Percentiles rank a stretch among this genome's conserved stretches.
Evolutionary conservation across 345 rosid genomes (phyloP).

Genomic region (Brassica incana): DNA sequence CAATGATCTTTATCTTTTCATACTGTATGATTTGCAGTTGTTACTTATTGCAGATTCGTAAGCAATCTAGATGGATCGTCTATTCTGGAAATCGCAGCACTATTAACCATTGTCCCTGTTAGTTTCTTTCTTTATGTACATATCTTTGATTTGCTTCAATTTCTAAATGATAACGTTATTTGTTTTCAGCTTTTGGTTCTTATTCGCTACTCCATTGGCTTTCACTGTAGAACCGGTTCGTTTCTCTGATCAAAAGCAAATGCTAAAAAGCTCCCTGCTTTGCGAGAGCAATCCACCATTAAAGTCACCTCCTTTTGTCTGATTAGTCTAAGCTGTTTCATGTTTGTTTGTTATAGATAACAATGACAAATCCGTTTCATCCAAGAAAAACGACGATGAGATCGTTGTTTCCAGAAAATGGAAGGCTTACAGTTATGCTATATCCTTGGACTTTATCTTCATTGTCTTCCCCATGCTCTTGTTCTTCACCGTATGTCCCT

Average conservation of each 20-base stretch:
- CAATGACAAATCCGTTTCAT: constrained; percentile 18
- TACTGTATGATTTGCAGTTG: background rate
- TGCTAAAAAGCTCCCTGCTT: constrained; percentile 4
- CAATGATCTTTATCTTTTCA: background rate
- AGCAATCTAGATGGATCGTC: constrained; percentile 87
- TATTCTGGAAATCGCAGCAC: constrained; percentile 61
- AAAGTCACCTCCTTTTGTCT: background rate
- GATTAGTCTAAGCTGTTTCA: constrained; percentile 4
- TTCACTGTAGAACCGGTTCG: constrained; percentile 43
- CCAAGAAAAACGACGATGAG: constrained; percentile 51
- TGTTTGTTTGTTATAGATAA: constrained; percentile 28
- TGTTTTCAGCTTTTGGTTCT: constrained; percentile 56
- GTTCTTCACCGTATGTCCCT: constrained; percentile 62
- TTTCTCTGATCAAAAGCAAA: background rate
- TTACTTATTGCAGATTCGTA: constrained; percentile 56
- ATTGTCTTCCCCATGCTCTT: constrained; percentile 63
- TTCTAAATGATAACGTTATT: background rate
- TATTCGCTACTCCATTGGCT: constrained; percentile 52
- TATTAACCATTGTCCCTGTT: constrained; percentile 66
- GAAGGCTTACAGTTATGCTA: constrained; percentile 44
- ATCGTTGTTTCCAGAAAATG: constrained; percentile 44
- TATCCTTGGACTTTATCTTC: constrained; percentile 61
- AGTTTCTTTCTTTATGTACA: background rate
- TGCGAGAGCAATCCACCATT: background rate
- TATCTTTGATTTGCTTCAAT: background rate